Conservation (phyloP, 345 rosid species). For the Camelina laxa region DNA sequence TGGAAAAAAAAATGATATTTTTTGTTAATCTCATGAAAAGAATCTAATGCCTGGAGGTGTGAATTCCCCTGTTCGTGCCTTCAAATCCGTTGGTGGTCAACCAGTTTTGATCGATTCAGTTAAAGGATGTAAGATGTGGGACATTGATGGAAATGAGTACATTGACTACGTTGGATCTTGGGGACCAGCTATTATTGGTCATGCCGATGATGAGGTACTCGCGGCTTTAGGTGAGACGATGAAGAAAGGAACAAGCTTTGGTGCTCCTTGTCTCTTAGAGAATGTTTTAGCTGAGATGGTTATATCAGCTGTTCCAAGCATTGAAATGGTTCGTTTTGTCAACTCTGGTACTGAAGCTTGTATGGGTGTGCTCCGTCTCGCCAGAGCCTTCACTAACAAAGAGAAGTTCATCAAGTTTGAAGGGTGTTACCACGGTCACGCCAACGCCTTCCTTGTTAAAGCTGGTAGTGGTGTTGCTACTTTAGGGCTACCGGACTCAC, state of each 20-base stretch:
- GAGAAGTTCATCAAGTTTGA: constrained; percentile 84
- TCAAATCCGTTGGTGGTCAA: constrained; percentile 96
- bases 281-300: constrained; percentile 90
- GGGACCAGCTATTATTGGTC: constrained; percentile 99
- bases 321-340: constrained; percentile 95
- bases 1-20: background rate
- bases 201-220: constrained; percentile 91
- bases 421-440: constrained; percentile 98
- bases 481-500: constrained; percentile 88
- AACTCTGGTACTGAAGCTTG: constrained; percentile 96
- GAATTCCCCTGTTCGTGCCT: constrained; percentile 94
- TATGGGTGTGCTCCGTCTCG: constrained; percentile 93
- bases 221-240: constrained; percentile 87
- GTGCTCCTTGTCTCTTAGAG: constrained; percentile 97
- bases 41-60: constrained; percentile 98
- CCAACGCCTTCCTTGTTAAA: constrained; percentile 91
- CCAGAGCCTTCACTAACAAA: constrained; percentile 83
- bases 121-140: constrained; percentile 95
- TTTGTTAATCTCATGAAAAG: constrained; percentile 41
- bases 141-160: constrained; percentile 94
- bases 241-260: constrained; percentile 99
- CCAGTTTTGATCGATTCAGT: constrained; percentile 87
- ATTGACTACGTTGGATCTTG: constrained; percentile 97
- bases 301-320: constrained; percentile 88
- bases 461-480: constrained; percentile 99